Percentiles rank a stretch among this genome's conserved stretches.
Evolutionary conservation across 176 grass and related monocot species (phyloP).

Genomic region (Carex kokanica): DNA sequence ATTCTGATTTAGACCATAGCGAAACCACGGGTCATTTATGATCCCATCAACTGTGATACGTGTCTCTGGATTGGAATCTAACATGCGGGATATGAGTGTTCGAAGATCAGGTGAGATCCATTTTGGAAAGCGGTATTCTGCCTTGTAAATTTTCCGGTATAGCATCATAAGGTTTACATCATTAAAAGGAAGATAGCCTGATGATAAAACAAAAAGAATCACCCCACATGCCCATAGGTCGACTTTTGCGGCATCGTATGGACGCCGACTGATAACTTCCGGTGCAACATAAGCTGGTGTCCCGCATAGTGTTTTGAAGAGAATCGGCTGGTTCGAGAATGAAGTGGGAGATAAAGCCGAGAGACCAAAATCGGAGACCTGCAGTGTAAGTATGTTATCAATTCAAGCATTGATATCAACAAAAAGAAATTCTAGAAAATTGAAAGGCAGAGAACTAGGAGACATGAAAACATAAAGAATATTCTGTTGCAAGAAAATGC

Average conservation of each 20-base stretch:
- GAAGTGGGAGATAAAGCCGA: constrained; percentile 14
- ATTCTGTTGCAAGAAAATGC: not conserved
- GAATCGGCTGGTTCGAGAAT: not conserved
- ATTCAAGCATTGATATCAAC: not conserved
- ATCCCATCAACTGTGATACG: constrained; percentile 31
- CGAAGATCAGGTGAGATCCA: constrained; percentile 27
- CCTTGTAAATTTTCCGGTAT: constrained; percentile 40
- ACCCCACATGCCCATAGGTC: constrained; percentile 48
- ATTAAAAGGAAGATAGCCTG: constrained; percentile 43
- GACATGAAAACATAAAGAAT: not conserved
- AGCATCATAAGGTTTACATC: constrained; percentile 33
- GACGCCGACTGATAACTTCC: constrained; percentile 29
- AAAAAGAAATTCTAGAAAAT: not conserved
- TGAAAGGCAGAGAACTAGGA: not conserved
- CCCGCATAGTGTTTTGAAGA: constrained; percentile 37
- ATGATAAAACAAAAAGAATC: constrained; percentile 41
- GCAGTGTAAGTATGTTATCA: not conserved
- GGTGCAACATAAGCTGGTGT: constrained; percentile 47
- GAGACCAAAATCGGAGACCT: constrained; percentile 30
- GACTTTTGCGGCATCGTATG: constrained; percentile 35
- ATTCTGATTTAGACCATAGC: constrained; percentile 26
- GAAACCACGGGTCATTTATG: constrained; percentile 35
- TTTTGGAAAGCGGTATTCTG: constrained; percentile 25
- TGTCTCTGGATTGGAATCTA: constrained; percentile 31
- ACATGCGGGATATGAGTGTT: constrained; percentile 26